Evolutionary conservation across 169 alveolate genomes (phyloP).

Genomic region (Prorocentrum cordatum): DNA sequence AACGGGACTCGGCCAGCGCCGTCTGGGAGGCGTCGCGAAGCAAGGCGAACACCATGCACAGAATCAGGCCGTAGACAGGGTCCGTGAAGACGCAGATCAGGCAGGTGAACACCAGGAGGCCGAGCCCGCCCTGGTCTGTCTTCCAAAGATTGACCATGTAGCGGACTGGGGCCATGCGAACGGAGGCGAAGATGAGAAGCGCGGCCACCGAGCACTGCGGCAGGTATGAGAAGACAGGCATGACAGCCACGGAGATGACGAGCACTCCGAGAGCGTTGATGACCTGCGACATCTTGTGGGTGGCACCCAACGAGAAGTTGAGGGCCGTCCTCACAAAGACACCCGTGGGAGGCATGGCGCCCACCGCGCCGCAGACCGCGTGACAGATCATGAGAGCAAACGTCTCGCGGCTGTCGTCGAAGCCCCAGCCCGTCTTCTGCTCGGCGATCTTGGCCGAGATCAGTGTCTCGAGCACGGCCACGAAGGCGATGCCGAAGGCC

Average conservation of each 20-base stretch:
- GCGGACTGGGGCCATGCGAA: constrained; percentile 24
- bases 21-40: constrained; percentile 36
- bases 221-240: constrained; percentile 15
- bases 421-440: constrained; percentile 32
- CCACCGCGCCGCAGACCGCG: constrained; percentile 53
- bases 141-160: constrained; percentile 37
- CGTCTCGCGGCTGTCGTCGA: constrained; percentile 43
- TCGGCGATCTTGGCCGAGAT: constrained; percentile 54
- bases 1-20: constrained; percentile 36
- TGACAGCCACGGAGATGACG: neutral
- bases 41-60: constrained; percentile 41
- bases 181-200: constrained; percentile 37
- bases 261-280: constrained; percentile 42
- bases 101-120: constrained; percentile 21
- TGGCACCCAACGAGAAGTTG: constrained; percentile 18
- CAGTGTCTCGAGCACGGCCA: constrained; percentile 38
- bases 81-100: constrained; percentile 35
- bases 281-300: constrained; percentile 30
- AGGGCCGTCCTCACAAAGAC: constrained; percentile 32
- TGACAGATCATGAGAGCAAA: constrained; percentile 45
- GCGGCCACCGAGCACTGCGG: constrained; percentile 49
- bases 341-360: constrained; percentile 49
- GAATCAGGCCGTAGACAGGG: constrained; percentile 38
- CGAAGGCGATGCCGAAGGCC: constrained; percentile 49
- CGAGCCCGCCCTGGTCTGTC: neutral